Evolutionary conservation across 2,329 filamentous ascomycete species (phyloP).

Genomic region (Fusarium penzigii): DNA sequence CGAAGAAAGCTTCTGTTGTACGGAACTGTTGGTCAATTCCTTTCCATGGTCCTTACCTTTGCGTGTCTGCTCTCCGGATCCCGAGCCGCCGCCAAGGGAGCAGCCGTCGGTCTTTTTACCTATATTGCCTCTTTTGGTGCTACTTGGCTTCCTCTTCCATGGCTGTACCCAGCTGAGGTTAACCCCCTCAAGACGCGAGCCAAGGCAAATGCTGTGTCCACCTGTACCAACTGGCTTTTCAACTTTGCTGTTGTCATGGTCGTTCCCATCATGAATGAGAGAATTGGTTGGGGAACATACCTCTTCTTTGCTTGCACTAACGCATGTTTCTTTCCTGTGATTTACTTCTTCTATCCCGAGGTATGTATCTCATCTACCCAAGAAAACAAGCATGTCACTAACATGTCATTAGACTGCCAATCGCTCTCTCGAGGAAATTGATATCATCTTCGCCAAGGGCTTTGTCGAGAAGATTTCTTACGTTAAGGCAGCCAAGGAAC

Average conservation of each 20-base stretch:
- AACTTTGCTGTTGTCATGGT: slow-evolving; percentile 59
- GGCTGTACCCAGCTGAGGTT: slow-evolving; percentile 58
- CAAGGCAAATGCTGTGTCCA: slow-evolving; percentile 55
- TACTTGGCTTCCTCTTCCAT: slow-evolving; percentile 64
- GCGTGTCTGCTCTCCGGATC: slow-evolving; percentile 64
- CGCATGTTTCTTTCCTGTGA: slow-evolving; percentile 51
- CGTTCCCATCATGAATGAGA: slow-evolving; percentile 63
- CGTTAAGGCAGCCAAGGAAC: slow-evolving; percentile 56
- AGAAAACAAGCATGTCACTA: not conserved
- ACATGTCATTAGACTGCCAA: slow-evolving; percentile 34
- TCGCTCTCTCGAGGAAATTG: slow-evolving; percentile 55
- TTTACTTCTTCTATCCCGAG: slow-evolving; percentile 49
- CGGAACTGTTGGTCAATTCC: slow-evolving; percentile 48
- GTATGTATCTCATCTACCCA: not conserved
- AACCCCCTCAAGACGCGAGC: slow-evolving; percentile 50
- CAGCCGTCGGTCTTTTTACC: slow-evolving; percentile 67
- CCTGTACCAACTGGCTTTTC: slow-evolving; percentile 60
- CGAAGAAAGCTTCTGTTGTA: slow-evolving; percentile 48
- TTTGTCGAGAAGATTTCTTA: slow-evolving; percentile 60
- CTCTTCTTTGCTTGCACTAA: slow-evolving; percentile 54
- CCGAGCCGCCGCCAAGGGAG: slow-evolving; percentile 59
- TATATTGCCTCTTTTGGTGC: slow-evolving; percentile 71
- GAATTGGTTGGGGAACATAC: slow-evolving; percentile 55
- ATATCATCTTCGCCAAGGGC: slow-evolving; percentile 62
- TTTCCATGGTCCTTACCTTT: slow-evolving; percentile 63